Evolutionary conservation across 139 green algal species (phyloP).

Genomic region (Chlamydomonas sp.): DNA sequence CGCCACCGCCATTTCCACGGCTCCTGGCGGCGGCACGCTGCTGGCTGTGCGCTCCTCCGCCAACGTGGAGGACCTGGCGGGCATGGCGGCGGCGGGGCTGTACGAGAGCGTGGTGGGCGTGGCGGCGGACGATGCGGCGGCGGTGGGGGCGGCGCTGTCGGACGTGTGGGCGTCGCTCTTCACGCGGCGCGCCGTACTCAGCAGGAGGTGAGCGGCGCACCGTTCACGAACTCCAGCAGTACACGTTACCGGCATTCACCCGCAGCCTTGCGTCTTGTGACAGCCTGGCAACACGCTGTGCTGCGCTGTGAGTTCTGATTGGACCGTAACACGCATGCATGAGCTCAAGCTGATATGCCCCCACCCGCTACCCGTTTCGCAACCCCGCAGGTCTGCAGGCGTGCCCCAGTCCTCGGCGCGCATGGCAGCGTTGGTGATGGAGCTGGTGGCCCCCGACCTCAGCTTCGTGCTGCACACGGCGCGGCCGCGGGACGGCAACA

Average conservation of each 20-base stretch:
- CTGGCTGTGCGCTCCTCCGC: conserved; percentile 79
- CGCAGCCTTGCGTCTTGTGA: too few relatives aligned
- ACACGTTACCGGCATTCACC: too few relatives aligned
- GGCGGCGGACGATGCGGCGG: conserved; percentile 43
- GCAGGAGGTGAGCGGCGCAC: conserved; percentile 57
- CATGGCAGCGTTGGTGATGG: conserved; percentile 92
- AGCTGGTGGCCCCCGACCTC: conserved; percentile 75
- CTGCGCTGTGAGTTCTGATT: too few relatives aligned
- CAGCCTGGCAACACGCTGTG: too few relatives aligned
- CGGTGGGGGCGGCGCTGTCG: conserved; percentile 68
- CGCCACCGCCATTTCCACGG: too few relatives aligned
- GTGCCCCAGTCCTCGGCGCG: conserved; percentile 74
- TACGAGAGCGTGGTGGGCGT: conserved; percentile 87
- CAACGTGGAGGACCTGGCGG: conserved; percentile 96
- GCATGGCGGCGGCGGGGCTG: conserved; percentile 90
- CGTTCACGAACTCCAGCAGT: too few relatives aligned
- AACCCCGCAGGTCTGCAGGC: conserved; percentile 46
- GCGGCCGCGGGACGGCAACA: conserved; percentile 70
- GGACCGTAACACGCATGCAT: too few relatives aligned
- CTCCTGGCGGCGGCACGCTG: conserved; percentile 3
- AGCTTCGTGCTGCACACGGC: conserved; percentile 93
- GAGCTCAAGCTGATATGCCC: background rate
- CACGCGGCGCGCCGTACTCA: conserved; percentile 87
- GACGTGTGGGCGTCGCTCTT: conserved; percentile 94
- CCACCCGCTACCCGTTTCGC: background rate